Evolutionary conservation across 768 basidiomycete genomes (phyloP).

Genomic region (Hortiboletus flavorubellus): DNA sequence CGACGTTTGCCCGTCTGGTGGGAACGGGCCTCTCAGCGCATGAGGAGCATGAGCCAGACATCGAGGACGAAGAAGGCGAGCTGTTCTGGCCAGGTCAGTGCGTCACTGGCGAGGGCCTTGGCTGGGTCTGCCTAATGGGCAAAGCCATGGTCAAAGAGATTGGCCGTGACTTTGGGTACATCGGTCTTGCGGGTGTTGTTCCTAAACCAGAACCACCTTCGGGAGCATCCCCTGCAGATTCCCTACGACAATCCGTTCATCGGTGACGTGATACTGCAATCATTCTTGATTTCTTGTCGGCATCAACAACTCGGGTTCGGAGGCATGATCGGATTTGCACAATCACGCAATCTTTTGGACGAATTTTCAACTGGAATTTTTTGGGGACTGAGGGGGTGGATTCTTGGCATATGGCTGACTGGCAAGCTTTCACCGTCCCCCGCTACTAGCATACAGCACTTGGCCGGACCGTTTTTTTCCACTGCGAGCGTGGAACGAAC

Average conservation of each 20-base stretch:
- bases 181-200: slow-evolving; percentile 67
- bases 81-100: slow-evolving; percentile 81
- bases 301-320: slow-evolving; percentile 24
- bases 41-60: slow-evolving; percentile 78
- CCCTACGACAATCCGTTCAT: slow-evolving; percentile 32
- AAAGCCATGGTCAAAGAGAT: slow-evolving; percentile 85
- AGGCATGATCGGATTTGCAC: slow-evolving; percentile 28
- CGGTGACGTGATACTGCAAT: slow-evolving; percentile 21
- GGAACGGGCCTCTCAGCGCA: slow-evolving; percentile 55
- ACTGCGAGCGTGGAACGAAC: slow-evolving; percentile 22
- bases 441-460: slow-evolving; percentile 4
- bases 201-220: slow-evolving; percentile 54
- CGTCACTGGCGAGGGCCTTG: slow-evolving; percentile 72
- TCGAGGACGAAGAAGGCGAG: slow-evolving; percentile 84
- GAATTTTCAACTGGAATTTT: slow-evolving; percentile 26
- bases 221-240: slow-evolving; percentile 29
- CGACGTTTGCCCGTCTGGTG: slow-evolving; percentile 72
- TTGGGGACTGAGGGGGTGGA: slow-evolving; percentile 13
- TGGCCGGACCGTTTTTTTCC: slow-evolving; percentile 13
- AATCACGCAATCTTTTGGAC: slow-evolving; percentile 23
- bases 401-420: slow-evolving; percentile 17
- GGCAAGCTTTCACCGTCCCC: slow-evolving; percentile 12
- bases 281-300: slow-evolving; percentile 30
- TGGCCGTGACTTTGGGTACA: slow-evolving; percentile 71
- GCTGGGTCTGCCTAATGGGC: slow-evolving; percentile 86